phyloP scores from a whole-genome alignment of 805 yeast genomes.

The Ogataea angusta region DNA sequence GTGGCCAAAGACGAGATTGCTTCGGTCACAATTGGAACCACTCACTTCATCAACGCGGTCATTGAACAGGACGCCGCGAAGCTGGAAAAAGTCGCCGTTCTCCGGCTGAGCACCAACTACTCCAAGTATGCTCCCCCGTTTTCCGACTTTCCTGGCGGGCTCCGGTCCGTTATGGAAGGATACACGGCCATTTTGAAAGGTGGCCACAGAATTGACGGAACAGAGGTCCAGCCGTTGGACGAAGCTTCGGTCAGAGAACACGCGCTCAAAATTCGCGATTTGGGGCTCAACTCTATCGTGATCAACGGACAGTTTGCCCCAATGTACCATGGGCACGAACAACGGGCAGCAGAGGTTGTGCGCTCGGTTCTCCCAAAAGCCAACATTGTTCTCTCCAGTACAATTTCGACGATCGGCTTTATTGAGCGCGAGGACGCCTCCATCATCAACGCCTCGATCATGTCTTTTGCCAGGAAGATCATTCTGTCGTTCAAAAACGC shows the following conservation, averaged over 20 bases:
- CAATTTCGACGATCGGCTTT: conserved; percentile 3
- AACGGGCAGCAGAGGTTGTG: conserved; percentile 1
- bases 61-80: conserved; percentile 3
- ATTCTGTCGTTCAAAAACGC: conserved; percentile 3
- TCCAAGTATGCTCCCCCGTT: conserved; percentile 6
- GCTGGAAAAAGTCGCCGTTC: conserved; percentile 7
- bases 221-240: conserved; percentile 5
- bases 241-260: conserved; percentile 2
- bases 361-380: background rate
- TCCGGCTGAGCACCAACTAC: conserved; percentile 1
- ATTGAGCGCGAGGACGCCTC: conserved; percentile 9
- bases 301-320: conserved; percentile 4
- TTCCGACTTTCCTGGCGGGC: conserved; percentile 5
- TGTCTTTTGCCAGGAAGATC: conserved; percentile 4
- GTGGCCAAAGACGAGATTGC: conserved; percentile 7
- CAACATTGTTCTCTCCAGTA: conserved; percentile 4
- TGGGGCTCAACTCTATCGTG: conserved; percentile 3
- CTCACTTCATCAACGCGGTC: conserved; percentile 10
- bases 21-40: conserved; percentile 10
- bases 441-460: conserved; percentile 7
- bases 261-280: background rate
- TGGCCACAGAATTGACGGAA: conserved; percentile 6
- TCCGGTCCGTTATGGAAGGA: conserved; percentile 4
- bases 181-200: conserved; percentile 3
- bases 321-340: conserved; percentile 4